Percentiles rank a stretch among this genome's conserved stretches.
Conservation (phyloP, 805 yeast species). For the Candida maesae region DNA sequence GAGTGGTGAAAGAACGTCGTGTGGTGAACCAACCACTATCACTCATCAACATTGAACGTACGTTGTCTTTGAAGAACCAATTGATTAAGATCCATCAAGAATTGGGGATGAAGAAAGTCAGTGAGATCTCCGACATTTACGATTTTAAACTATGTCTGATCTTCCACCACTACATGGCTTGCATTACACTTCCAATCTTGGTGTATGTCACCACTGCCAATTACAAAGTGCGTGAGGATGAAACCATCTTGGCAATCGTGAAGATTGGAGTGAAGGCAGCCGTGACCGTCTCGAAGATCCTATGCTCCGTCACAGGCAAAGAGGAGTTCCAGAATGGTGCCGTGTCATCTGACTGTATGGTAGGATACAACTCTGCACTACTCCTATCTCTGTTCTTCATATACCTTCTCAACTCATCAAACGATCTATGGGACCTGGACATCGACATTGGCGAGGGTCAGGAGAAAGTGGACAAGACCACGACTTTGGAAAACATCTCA, state of each 20-base stretch:
- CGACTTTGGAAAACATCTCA: constrained; percentile 21
- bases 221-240: constrained; percentile 35
- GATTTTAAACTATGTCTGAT: constrained; percentile 40
- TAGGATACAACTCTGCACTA: constrained; percentile 41
- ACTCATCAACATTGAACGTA: constrained; percentile 37
- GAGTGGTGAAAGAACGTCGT: constrained; percentile 38
- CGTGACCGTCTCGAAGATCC: constrained; percentile 35
- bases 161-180: constrained; percentile 39
- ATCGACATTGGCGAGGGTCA: background rate
- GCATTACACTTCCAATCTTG: constrained; percentile 41
- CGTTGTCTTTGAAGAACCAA: constrained; percentile 34
- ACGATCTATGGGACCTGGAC: constrained; percentile 17
- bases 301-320: constrained; percentile 29
- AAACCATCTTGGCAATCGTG: constrained; percentile 37
- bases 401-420: constrained; percentile 25
- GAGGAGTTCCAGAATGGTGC: constrained; percentile 38
- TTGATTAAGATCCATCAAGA: constrained; percentile 33
- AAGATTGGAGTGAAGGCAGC: constrained; percentile 40
- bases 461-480: constrained; percentile 18
- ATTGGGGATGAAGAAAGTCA: constrained; percentile 29
- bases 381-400: constrained; percentile 39
- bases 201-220: constrained; percentile 36
- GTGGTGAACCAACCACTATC: constrained; percentile 37
- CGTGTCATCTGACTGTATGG: constrained; percentile 40
- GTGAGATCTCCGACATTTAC: constrained; percentile 30